These are phyloP conservation scores for Rhizophora apiculata DNA, from an alignment of 345 rosid species.

Conservation along the genomic window DNA sequence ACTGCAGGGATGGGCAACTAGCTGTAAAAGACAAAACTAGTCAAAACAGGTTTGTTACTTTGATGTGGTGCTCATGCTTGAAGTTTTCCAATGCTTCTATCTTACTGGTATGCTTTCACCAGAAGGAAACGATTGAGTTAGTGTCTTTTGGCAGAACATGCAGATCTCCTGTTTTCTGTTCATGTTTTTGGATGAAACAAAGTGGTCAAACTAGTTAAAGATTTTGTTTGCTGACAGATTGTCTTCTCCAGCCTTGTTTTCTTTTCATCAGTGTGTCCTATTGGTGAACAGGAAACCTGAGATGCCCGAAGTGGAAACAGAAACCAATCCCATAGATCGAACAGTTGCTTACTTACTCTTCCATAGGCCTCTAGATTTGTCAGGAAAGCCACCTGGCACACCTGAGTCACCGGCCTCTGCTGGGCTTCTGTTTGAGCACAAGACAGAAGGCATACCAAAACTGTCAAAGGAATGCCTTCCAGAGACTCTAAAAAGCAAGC, in stretches of 20 bases:
- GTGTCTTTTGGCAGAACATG: neutral
- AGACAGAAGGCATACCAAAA: constrained; percentile 23
- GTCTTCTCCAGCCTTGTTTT: neutral
- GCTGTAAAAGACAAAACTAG: constrained; percentile 38
- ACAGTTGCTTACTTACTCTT: constrained; percentile 87
- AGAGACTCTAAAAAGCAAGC: constrained; percentile 30
- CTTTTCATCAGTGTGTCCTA: neutral
- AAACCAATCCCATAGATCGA: constrained; percentile 86
- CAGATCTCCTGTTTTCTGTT: neutral
- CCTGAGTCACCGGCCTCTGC: constrained; percentile 56
- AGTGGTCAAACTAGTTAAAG: neutral
- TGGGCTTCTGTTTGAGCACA: constrained; percentile 39
- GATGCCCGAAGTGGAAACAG: constrained; percentile 68
- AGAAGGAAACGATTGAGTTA: neutral
- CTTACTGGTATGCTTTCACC: neutral
- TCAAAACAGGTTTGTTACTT: constrained; percentile 45
- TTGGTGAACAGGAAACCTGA: constrained; percentile 34
- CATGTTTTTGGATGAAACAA: neutral
- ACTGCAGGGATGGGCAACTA: constrained; percentile 48
- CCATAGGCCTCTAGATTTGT: constrained; percentile 55
- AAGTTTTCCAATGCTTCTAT: neutral
- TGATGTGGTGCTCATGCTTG: constrained; percentile 12
- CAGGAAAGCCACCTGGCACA: constrained; percentile 45
- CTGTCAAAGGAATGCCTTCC: constrained; percentile 27
- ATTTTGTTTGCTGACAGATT: neutral